Conservation (phyloP, 768 basidiomycete species). For the Coprinellus micaceus region DNA sequence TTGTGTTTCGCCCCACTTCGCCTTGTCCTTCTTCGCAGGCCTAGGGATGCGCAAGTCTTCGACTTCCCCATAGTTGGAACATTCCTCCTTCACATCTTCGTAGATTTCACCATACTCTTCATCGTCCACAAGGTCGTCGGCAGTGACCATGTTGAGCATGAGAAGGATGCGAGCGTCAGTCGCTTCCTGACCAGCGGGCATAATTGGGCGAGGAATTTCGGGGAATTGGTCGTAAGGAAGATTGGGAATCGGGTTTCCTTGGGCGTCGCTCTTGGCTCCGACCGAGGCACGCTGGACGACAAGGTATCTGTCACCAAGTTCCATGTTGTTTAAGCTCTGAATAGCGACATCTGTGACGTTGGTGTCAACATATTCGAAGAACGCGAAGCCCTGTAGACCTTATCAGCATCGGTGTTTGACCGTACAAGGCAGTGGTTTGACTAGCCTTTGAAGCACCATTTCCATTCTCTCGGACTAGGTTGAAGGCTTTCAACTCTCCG, state of each 20-base stretch:
- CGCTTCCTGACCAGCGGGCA: slow-evolving; percentile 73
- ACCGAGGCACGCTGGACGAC: slow-evolving; percentile 97
- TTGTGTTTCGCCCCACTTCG: slow-evolving; percentile 71
- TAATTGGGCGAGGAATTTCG: slow-evolving; percentile 81
- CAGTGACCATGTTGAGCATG: slow-evolving; percentile 97
- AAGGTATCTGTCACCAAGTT: slow-evolving; percentile 90
- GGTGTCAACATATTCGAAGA: slow-evolving; percentile 95
- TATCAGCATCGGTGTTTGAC: slow-evolving; percentile 5
- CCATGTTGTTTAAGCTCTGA: slow-evolving; percentile 95
- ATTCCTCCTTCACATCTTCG: slow-evolving; percentile 93
- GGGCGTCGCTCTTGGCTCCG: slow-evolving; percentile 74
- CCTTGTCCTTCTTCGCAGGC: slow-evolving; percentile 82
- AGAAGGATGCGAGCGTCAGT: slow-evolving; percentile 81
- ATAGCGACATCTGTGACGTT: slow-evolving; percentile 92
- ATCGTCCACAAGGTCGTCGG: slow-evolving; percentile 88
- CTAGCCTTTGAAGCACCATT: slow-evolving; percentile 84
- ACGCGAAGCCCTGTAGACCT: slow-evolving; percentile 83
- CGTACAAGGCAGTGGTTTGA: slow-evolving; percentile 2
- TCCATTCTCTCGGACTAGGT: slow-evolving; percentile 91
- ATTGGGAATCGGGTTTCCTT: slow-evolving; percentile 56
- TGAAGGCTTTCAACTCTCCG: slow-evolving; percentile 96
- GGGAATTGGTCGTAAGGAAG: slow-evolving; percentile 79
- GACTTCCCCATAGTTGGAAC: slow-evolving; percentile 72
- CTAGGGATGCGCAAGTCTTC: slow-evolving; percentile 87
- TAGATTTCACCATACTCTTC: slow-evolving; percentile 91